Conservation (phyloP, 371 early-diverging fungal genomes). For the Circinella umbellata region DNA sequence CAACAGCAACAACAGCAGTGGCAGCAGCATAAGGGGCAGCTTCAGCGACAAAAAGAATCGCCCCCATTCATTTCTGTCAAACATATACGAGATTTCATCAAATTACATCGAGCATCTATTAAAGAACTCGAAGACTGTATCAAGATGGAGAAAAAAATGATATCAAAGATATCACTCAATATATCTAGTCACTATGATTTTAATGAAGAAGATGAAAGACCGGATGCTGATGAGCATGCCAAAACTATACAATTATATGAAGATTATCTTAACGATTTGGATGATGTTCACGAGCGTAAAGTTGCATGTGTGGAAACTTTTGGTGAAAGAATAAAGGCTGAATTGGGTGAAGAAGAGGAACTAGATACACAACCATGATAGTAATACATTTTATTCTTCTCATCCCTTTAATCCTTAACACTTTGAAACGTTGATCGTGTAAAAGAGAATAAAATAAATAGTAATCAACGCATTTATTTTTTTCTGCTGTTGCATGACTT, state of each 20-base stretch:
- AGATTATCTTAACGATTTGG: constrained; percentile 60
- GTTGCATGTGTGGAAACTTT: constrained; percentile 36
- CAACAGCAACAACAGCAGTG: too few species aligned
- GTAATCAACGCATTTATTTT: too few species aligned
- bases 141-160: constrained; percentile 78
- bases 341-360: constrained; percentile 23
- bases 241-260: constrained; percentile 31
- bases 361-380: background rate
- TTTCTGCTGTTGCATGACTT: too few species aligned
- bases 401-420: background rate
- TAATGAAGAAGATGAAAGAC: constrained; percentile 20
- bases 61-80: constrained; percentile 10
- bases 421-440: too few species aligned
- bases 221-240: constrained; percentile 25
- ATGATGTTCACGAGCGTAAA: constrained; percentile 57
- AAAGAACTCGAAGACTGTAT: constrained; percentile 77
- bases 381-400: background rate
- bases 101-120: constrained; percentile 78
- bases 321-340: constrained; percentile 30
- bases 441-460: too few species aligned
- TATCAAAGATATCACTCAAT: constrained; percentile 69
- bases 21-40: background rate
- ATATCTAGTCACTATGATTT: constrained; percentile 37
- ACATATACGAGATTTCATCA: constrained; percentile 71
- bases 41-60: background rate